Conservation (phyloP, 2,329 filamentous ascomycete genomes). For the Fusarium concolor region DNA sequence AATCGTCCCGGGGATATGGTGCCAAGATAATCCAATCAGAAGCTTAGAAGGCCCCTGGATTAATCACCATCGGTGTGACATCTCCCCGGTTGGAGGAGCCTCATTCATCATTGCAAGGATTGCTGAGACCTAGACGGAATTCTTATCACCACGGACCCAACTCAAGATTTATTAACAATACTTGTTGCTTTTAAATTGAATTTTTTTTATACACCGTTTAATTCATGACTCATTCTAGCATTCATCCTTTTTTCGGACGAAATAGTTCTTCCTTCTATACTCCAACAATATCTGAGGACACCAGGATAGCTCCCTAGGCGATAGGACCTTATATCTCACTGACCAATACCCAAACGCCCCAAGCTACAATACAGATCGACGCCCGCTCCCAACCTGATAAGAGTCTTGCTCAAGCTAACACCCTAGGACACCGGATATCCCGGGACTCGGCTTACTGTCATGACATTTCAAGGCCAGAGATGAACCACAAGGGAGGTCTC, state of each 20-base stretch:
- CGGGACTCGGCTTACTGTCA: constrained; percentile 34
- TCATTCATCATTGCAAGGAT: background rate
- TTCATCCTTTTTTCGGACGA: constrained; percentile 5
- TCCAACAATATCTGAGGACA: background rate
- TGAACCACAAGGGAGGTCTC: constrained; percentile 2
- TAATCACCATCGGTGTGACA: constrained; percentile 41
- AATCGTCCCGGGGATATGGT: constrained; percentile 31
- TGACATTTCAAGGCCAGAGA: constrained; percentile 7
- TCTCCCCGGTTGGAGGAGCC: constrained; percentile 26
- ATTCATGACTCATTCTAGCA: constrained; percentile 4
- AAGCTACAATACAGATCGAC: constrained; percentile 10
- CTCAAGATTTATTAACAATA: background rate
- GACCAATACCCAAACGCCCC: constrained; percentile 7
- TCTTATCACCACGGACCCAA: background rate
- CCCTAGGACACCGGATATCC: constrained; percentile 28
- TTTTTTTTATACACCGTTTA: background rate
- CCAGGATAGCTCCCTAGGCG: background rate
- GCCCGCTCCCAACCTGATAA: constrained; percentile 6
- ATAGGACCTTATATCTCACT: constrained; percentile 4
- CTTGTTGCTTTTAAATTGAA: background rate
- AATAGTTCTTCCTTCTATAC: background rate
- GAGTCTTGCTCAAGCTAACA: constrained; percentile 10
- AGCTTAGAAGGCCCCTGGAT: constrained; percentile 19
- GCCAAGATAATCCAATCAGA: constrained; percentile 30
- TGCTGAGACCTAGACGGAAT: background rate